Base-by-base conservation (phyloP, 106 monocot species). In the Triglochin maritima region DNA sequence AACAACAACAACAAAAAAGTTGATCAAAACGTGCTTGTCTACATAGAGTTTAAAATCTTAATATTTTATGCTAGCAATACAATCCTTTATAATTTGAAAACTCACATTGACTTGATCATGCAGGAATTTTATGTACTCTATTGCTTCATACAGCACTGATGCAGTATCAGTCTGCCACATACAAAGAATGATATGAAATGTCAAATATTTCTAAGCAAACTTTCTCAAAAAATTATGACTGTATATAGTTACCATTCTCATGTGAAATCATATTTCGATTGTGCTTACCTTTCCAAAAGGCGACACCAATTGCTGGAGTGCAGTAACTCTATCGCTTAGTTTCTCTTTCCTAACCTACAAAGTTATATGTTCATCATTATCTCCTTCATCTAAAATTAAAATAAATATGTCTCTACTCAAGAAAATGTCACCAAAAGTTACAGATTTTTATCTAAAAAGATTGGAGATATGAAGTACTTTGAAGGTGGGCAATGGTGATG, bases 251-350 rank as follows among this genome's bases (percentile, higher is more conserved):
- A 29, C 29, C 29, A 29, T 29, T 29, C 29, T 29, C 63, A 60
- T 66, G 9, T 29, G 44, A 50, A 59, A 59, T 60, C 2, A 48
- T 43, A 60, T 49, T 5, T 10, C 61, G 4, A 29, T 9, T 14
- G 3, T 59, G 12, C 16, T 58, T 5, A 92, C 92, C 85, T 92
- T 92, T 72, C 92, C 88, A 61, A 80, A 93, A 16, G 92, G 92
- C 6, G 92, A 88, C 16, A 88, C 92, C 44, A 93, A 76, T 66
- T 93, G 85, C 63, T 93, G 88, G 45, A 93, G 77, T 15, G 79
- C 77, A 6, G 83, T 75, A 9, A 93, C 75, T 60, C 84, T 74
- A 66, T 93, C 92, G 52, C 83, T 81, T 9, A 88, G 65, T 74
- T 81, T 88, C 66, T 93, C 92, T 77, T 93, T 93, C 81, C 74